Conservation (phyloP, 2,329 filamentous ascomycete genomes). For the Pestalotiopsis fici region DNA sequence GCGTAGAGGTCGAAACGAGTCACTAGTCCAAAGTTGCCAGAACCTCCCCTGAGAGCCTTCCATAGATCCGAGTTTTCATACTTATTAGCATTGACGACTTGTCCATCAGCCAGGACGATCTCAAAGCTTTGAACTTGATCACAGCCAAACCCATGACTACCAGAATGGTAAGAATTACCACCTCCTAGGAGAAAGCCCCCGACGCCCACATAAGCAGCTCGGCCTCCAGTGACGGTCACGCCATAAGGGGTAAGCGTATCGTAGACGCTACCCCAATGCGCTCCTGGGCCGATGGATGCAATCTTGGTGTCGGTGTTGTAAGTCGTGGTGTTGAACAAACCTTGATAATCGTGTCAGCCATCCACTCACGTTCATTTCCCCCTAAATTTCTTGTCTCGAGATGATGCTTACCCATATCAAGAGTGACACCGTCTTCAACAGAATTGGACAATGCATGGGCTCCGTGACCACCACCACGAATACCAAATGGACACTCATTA, state of each 20-base stretch:
- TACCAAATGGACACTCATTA: slow-evolving; percentile 13
- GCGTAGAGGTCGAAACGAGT: slow-evolving; percentile 28
- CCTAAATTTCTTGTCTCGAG: neutral
- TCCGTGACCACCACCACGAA: slow-evolving; percentile 13
- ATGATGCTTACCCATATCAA: slow-evolving; percentile 12
- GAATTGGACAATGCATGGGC: slow-evolving; percentile 2
- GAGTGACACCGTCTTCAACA: slow-evolving; percentile 13
- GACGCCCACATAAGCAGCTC: slow-evolving; percentile 22
- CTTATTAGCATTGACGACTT: slow-evolving; percentile 38
- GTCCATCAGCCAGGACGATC: slow-evolving; percentile 40
- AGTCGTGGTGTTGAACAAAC: slow-evolving; percentile 26
- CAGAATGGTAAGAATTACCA: slow-evolving; percentile 21
- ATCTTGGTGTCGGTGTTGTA: slow-evolving; percentile 25
- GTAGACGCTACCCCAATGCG: slow-evolving; percentile 24
- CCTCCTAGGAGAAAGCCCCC: slow-evolving; percentile 25
- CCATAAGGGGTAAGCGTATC: slow-evolving; percentile 15
- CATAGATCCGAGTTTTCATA: slow-evolving; percentile 39
- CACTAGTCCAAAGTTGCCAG: slow-evolving; percentile 43
- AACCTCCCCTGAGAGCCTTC: slow-evolving; percentile 45
- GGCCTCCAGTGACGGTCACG: slow-evolving; percentile 22
- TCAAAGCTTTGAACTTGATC: slow-evolving; percentile 43
- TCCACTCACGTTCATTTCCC: neutral
- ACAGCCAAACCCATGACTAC: slow-evolving; percentile 40
- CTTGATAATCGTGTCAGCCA: neutral
- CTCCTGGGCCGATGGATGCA: slow-evolving; percentile 29